Percentiles rank a stretch among this genome's conserved stretches.
Evolutionary conservation across 805 yeast genomes (phyloP).

Genomic region (Saccharomycopsis microspora): DNA sequence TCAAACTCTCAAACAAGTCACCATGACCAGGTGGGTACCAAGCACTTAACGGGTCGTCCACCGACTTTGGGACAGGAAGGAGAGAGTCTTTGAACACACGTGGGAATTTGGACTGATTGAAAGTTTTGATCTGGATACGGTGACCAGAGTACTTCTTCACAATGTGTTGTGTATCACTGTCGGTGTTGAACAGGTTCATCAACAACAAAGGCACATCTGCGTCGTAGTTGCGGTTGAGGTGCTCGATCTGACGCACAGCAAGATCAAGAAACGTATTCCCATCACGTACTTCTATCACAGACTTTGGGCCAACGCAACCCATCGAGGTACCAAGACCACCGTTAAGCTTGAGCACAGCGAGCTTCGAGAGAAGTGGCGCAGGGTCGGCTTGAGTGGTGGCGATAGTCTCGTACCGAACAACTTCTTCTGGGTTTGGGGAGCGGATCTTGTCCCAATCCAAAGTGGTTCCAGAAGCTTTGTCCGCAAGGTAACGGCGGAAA

Average conservation of each 20-base stretch:
- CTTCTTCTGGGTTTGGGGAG: slow-evolving; percentile 85
- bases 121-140: slow-evolving; percentile 87
- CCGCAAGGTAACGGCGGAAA: slow-evolving; percentile 84
- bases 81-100: slow-evolving; percentile 92
- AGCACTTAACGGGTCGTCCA: slow-evolving; percentile 58
- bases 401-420: slow-evolving; percentile 53
- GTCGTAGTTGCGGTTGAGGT: slow-evolving; percentile 79
- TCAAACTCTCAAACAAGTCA: slow-evolving; percentile 85
- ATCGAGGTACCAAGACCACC: slow-evolving; percentile 99
- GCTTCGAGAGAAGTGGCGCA: slow-evolving; percentile 50
- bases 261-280: slow-evolving; percentile 95
- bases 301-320: slow-evolving; percentile 99
- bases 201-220: slow-evolving; percentile 91
- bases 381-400: slow-evolving; percentile 31
- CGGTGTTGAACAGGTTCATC: slow-evolving; percentile 98
- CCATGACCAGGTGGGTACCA: slow-evolving; percentile 99
- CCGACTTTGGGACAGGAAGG: slow-evolving; percentile 80
- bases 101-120: slow-evolving; percentile 97
- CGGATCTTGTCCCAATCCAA: slow-evolving; percentile 93
- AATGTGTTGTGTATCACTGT: slow-evolving; percentile 86
- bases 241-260: slow-evolving; percentile 93
- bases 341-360: slow-evolving; percentile 91
- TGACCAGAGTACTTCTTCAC: slow-evolving; percentile 96
- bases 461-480: slow-evolving; percentile 75
- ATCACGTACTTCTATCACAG: slow-evolving; percentile 96